Percentiles rank a stretch among this genome's conserved stretches.
phyloP scores from a whole-genome alignment of 345 rosid genomes.

The Bruguiera gymnorhiza region DNA sequence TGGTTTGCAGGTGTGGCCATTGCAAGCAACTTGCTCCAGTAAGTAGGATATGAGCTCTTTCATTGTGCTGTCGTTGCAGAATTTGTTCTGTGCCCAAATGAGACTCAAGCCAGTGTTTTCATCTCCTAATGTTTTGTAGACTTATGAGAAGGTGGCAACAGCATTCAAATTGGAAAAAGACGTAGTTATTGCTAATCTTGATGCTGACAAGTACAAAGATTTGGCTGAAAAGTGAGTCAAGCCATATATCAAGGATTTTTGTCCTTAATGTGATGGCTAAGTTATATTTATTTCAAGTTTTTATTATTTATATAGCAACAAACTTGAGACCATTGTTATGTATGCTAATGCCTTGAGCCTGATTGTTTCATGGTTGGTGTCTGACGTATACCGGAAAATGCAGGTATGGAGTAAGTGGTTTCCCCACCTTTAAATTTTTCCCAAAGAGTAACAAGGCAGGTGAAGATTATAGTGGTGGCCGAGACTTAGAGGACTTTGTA shows the following conservation, averaged over 20 bases:
- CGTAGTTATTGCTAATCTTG: constrained; percentile 85
- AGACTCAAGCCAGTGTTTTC: background rate
- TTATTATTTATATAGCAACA: too few species aligned
- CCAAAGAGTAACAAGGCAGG: constrained; percentile 92
- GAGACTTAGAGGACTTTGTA: constrained; percentile 87
- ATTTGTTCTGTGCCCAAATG: background rate
- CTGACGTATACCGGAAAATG: background rate
- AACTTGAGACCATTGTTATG: too few species aligned
- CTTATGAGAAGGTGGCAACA: constrained; percentile 81
- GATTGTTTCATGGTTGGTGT: too few species aligned
- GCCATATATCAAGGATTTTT: background rate
- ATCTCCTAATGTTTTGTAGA: constrained; percentile 33
- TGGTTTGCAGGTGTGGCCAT: constrained; percentile 84
- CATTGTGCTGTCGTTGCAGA: background rate
- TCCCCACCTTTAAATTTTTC: constrained; percentile 85
- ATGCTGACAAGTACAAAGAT: constrained; percentile 80
- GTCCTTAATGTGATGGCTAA: too few species aligned
- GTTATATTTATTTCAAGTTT: too few species aligned
- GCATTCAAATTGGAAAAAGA: constrained; percentile 72
- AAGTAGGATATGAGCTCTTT: constrained; percentile 22
- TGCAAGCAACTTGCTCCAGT: constrained; percentile 98
- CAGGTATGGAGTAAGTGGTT: constrained; percentile 91
- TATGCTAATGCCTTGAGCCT: too few species aligned
- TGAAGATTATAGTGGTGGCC: constrained; percentile 84
- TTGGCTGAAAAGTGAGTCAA: constrained; percentile 75